phyloP scores from a whole-genome alignment of 2,329 filamentous ascomycete genomes.

The Ophiocordyceps australis region DNA sequence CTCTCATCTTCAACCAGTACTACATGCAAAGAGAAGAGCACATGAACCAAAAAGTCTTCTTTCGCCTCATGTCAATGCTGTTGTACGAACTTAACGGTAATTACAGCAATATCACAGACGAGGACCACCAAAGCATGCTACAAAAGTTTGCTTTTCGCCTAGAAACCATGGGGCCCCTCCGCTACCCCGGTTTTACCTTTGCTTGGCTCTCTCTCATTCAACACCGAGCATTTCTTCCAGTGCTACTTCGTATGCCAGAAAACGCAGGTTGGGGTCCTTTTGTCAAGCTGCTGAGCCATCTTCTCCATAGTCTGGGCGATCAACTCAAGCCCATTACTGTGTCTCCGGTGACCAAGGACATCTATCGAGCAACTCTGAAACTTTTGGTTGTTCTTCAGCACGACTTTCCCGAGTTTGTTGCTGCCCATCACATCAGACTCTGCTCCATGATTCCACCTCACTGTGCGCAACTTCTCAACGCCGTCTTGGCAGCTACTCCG shows the following conservation, averaged over 20 bases:
- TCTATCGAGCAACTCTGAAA: conserved; percentile 72
- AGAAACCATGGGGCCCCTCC: conserved; percentile 53
- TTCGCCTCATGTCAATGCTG: conserved; percentile 69
- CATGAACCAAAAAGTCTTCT: conserved; percentile 82
- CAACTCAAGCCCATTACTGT: conserved; percentile 59
- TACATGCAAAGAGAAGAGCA: conserved; percentile 62
- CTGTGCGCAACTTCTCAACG: conserved; percentile 74
- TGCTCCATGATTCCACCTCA: conserved; percentile 68
- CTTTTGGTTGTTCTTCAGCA: conserved; percentile 76
- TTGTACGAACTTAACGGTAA: conserved; percentile 54
- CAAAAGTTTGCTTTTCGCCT: conserved; percentile 55
- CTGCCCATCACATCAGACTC: conserved; percentile 69
- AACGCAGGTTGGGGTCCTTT: conserved; percentile 61
- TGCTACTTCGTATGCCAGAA: conserved; percentile 49
- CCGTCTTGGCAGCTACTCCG: conserved; percentile 69
- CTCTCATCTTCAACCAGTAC: conserved; percentile 72
- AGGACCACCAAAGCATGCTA: conserved; percentile 51
- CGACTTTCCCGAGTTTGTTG: conserved; percentile 86
- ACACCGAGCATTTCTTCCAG: conserved; percentile 71
- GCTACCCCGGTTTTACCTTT: conserved; percentile 70
- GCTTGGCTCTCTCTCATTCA: conserved; percentile 70
- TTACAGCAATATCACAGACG: conserved; percentile 36
- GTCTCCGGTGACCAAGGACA: conserved; percentile 53
- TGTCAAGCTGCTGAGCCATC: conserved; percentile 52
- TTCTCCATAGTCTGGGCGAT: conserved; percentile 60